phyloP scores from a whole-genome alignment of 1,284 basidiomycete species.

The Sporisorium exsertum region DNA sequence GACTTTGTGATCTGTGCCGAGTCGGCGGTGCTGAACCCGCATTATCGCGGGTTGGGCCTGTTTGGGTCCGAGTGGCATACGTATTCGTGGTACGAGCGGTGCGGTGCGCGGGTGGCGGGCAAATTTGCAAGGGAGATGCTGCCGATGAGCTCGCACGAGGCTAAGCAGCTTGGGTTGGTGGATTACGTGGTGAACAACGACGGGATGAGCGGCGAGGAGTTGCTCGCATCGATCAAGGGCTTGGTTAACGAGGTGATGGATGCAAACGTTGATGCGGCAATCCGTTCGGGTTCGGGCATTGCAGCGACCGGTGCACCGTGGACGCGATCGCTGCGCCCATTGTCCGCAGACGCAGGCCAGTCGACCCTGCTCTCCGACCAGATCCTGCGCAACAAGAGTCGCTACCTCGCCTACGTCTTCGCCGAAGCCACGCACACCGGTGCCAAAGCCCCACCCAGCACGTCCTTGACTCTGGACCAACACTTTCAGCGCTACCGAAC shows the following conservation, averaged over 20 bases:
- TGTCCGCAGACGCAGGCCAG: constrained; percentile 6
- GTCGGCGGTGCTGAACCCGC: constrained; percentile 71
- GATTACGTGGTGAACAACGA: constrained; percentile 45
- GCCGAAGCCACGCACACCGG: constrained; percentile 28
- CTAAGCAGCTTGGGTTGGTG: constrained; percentile 41
- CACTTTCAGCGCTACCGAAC: constrained; percentile 67
- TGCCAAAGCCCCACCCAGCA: constrained; percentile 5
- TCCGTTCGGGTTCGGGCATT: not conserved
- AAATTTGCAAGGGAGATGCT: constrained; percentile 70
- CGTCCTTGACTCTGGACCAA: constrained; percentile 14
- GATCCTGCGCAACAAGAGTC: constrained; percentile 65
- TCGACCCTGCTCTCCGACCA: constrained; percentile 55
- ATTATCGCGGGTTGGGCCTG: constrained; percentile 71
- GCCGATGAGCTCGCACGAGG: constrained; percentile 68
- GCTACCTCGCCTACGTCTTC: constrained; percentile 58
- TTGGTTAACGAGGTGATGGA: constrained; percentile 51
- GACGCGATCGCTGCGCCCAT: constrained; percentile 53
- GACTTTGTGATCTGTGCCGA: constrained; percentile 70
- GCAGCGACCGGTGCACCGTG: constrained; percentile 43
- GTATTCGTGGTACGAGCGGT: constrained; percentile 70
- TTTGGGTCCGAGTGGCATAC: constrained; percentile 72
- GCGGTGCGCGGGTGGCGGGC: constrained; percentile 66
- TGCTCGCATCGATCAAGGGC: constrained; percentile 30
- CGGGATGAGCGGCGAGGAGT: constrained; percentile 6
- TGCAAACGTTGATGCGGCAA: constrained; percentile 14